Base-by-base conservation (phyloP, 257 asterid species). In the Lavandula angustifolia region DNA sequence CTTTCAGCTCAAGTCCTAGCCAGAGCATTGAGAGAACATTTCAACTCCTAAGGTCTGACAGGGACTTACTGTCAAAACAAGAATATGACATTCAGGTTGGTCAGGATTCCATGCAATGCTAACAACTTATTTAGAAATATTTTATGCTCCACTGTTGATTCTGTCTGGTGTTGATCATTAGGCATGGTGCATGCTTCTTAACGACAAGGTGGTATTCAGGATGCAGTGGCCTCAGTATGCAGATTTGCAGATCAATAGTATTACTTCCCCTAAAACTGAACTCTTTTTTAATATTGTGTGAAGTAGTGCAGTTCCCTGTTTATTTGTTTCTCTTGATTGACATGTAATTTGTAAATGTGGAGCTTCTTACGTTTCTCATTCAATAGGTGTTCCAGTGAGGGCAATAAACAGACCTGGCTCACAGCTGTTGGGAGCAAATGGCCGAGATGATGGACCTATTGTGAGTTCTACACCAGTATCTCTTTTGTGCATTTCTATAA, bases 181-280 rank as follows among this genome's bases (percentile, higher is more conserved):
- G 97, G 99, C 88, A 7, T 87, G 96, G 96, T 87, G 96, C 84
- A 89, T 89, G 94, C 96, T 91, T 75, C 88, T 91, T 58, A 91
- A 86, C 66, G 98, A 91, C 87, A 88, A 91, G 85, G 98, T 88
- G 69, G 75, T 80, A 14, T 91, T 88, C 75, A 83, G 96, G 81
- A 88, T 91, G 96, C 98, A 89, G 80, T 94, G 97, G 97, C 97
- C 96, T 66, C 96, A 83, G 43, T 76, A 87, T 76, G 95, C 96
- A 9, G 97, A 90, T 71, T 82, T 94, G 60, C 96, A 87, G 81
- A 81, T 94, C 74, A 94, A 94, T 78, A 96, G 99, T 94, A 88
- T 72, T 80, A 44, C 70, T 57, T 67, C 65, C 44, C 68, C 44
- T 64, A 43, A 55, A 61, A 44, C 66, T 18, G 60, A 43, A 11